Evolutionary conservation across 331 rosid genomes (phyloP).

Genomic region (Rhamnella rubrinervis): DNA sequence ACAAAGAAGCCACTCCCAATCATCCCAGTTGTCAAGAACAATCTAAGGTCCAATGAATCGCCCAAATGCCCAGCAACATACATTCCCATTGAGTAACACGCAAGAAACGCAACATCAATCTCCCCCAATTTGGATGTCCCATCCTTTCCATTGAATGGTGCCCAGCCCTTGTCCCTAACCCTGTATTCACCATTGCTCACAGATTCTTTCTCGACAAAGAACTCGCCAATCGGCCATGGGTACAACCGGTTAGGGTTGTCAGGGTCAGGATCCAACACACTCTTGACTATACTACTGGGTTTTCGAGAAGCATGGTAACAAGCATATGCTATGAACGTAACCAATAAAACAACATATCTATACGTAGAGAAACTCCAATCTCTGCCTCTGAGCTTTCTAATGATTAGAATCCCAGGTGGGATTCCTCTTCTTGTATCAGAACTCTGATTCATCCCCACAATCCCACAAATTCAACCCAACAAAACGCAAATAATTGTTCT

Average conservation of each 20-base stretch:
- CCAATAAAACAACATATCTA: constrained; percentile 51
- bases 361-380: constrained; percentile 52
- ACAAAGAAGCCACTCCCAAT: constrained; percentile 74
- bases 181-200: not conserved
- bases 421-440: constrained; percentile 31
- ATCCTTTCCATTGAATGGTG: constrained; percentile 58
- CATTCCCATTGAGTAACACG: constrained; percentile 71
- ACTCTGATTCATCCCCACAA: constrained; percentile 16
- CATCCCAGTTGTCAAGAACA: constrained; percentile 66
- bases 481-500: not conserved
- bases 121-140: constrained; percentile 71
- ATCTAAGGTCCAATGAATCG: constrained; percentile 56
- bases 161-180: constrained; percentile 38
- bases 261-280: constrained; percentile 57
- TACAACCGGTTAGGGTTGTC: not conserved
- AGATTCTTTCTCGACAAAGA: constrained; percentile 18
- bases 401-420: constrained; percentile 61
- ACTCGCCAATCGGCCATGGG: constrained; percentile 36
- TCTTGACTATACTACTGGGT: constrained; percentile 64
- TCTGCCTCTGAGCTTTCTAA: constrained; percentile 43
- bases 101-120: constrained; percentile 68
- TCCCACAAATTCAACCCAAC: constrained; percentile 4
- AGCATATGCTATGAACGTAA: constrained; percentile 68
- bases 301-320: constrained; percentile 84
- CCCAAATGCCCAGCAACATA: constrained; percentile 78